Evolutionary conservation across 352 stramenopile species (phyloP), one percentile per base, ranked within the genome.

Genomic region (Peronospora belbahrii): DNA sequence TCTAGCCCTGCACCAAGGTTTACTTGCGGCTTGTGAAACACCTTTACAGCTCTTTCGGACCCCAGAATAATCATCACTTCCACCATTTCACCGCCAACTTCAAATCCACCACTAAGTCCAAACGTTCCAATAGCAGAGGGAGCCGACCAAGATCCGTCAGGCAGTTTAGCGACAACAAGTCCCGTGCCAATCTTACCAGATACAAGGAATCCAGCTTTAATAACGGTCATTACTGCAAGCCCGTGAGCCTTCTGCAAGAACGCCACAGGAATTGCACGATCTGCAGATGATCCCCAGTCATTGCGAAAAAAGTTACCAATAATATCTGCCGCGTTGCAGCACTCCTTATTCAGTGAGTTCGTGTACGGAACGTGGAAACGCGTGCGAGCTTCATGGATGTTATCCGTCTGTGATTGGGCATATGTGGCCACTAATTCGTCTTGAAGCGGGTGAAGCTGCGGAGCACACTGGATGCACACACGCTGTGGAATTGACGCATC

Each of bases 41-140:
- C 65, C 42, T 92, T 70, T 1, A 97, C 83, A 4, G 87, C 80
- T 17, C 70, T 69, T 40, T 95, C 79, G 0, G 74, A 94, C 48
- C 93, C 94, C 2, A 96, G 65, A 35, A 96, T 74, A 62, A 97
- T 94, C 34, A 96, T 78, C 19, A 96, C 75, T 61, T 97, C 87
- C 0, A 87, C 82, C 3, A 96, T 20, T 61, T 96, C 83, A 14
- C 85, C 82, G 20, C 88, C 87, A 33, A 96, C 59, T 34, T 96
- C 60, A 28, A 84, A 85, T 49, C 88, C 87, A 64, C 65, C 67
- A 18, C 79, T 75, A 4, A 97, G 57, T 35, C 88, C 87, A 8
- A 84, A 70, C 0, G 85, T 87, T 32, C 87, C 87, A 58, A 97
- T 96, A 3, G 90, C 90, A 17, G 74, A 93, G 1, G 90, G 90